These are phyloP conservation scores for Exophiala sp. DNA, from an alignment of 2,329 filamentous ascomycete genomes.

Conservation along the genomic window DNA sequence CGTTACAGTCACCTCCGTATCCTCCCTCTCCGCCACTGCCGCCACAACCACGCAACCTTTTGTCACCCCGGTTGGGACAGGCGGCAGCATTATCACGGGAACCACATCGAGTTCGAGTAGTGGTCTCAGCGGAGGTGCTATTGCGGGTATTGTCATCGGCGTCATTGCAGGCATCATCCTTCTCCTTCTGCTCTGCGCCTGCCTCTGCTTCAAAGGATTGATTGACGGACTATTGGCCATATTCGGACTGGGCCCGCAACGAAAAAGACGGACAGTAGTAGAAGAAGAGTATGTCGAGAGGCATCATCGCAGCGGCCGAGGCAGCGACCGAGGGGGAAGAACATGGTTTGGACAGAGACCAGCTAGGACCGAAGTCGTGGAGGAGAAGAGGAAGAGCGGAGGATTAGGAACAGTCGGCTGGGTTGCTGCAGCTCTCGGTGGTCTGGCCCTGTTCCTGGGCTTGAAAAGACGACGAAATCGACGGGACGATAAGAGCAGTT, in stretches of 20 bases:
- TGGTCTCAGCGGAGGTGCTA: slow-evolving; percentile 46
- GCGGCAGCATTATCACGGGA: slow-evolving; percentile 36
- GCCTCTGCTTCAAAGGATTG: slow-evolving; percentile 39
- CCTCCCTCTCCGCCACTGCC: slow-evolving; percentile 32
- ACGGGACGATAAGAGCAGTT: slow-evolving; percentile 36
- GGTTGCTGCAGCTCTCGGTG: slow-evolving; percentile 40
- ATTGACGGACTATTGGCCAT: slow-evolving; percentile 39
- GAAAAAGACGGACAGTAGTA: slow-evolving; percentile 32
- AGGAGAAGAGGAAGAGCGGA: slow-evolving; percentile 35
- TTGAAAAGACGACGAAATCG: slow-evolving; percentile 39
- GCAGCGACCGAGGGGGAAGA: slow-evolving; percentile 24
- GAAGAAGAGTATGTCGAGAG: slow-evolving; percentile 39
- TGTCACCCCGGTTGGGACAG: slow-evolving; percentile 41
- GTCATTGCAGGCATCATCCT: slow-evolving; percentile 42
- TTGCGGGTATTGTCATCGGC: slow-evolving; percentile 49
- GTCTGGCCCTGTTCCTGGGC: slow-evolving; percentile 42
- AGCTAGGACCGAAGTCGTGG: slow-evolving; percentile 31
- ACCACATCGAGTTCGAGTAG: slow-evolving; percentile 30
- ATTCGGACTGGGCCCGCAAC: slow-evolving; percentile 37
- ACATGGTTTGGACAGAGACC: slow-evolving; percentile 41
- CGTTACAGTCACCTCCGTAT: slow-evolving; percentile 42
- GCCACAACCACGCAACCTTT: slow-evolving; percentile 44
- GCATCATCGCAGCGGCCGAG: slow-evolving; percentile 24
- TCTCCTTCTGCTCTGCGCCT: slow-evolving; percentile 41
- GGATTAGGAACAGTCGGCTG: slow-evolving; percentile 38